Percentiles rank a stretch among this genome's conserved stretches.
These are phyloP conservation scores for Anisodus tanguticus DNA, from an alignment of 257 asterid species.

Conservation along the genomic window DNA sequence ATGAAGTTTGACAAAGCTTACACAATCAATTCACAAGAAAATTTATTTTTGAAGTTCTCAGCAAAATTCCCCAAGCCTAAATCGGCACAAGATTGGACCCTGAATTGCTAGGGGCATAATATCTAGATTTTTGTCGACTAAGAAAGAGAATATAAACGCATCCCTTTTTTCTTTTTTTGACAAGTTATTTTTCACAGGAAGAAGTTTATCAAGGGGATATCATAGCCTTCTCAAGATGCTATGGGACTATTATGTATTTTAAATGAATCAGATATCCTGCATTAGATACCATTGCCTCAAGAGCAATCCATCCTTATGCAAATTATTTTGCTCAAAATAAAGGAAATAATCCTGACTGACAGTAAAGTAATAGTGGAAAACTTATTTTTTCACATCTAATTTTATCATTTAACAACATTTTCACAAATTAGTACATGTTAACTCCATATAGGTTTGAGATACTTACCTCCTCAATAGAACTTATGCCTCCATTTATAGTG, in stretches of 20 bases:
- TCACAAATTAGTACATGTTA: conserved; percentile 14
- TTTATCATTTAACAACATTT: conserved; percentile 11
- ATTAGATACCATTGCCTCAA: not conserved
- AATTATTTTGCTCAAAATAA: not conserved
- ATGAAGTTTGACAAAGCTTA: conserved; percentile 22
- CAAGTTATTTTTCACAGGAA: not conserved
- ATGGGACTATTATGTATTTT: not conserved
- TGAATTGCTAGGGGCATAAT: not conserved
- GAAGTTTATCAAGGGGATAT: not conserved
- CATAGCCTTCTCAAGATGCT: not conserved
- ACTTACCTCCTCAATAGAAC: conserved; percentile 77
- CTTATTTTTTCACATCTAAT: not conserved
- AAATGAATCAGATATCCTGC: not conserved
- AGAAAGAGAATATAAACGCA: not conserved
- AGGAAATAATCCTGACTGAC: conserved; percentile 8
- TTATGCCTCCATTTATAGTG: conserved; percentile 95
- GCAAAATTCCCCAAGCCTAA: not conserved
- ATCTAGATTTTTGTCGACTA: not conserved
- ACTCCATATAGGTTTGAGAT: conserved; percentile 26
- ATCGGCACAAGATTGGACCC: conserved; percentile 13
- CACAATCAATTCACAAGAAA: not conserved
- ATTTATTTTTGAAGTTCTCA: not conserved
- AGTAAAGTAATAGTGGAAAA: not conserved
- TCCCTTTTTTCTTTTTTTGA: not conserved
- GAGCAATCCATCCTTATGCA: not conserved